Base-by-base conservation (phyloP, 805 yeast genomes). In the Ogataea neopini region DNA sequence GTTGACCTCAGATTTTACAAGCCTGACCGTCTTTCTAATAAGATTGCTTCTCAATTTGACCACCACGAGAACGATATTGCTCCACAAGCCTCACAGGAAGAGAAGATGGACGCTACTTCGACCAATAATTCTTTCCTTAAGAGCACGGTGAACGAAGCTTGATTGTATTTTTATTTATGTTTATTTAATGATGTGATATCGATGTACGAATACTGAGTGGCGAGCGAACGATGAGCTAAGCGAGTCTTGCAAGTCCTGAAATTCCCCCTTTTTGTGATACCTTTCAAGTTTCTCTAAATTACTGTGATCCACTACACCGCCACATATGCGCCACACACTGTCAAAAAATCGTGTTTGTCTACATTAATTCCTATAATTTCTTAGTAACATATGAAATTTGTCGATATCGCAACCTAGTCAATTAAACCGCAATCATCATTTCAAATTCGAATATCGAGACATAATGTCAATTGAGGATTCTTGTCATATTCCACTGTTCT, bases 1-100 rank as follows among this genome's bases (percentile, higher is more conserved):
- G 80, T 83, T 43, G 94, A 86, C 63, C 72, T 86, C 58, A 75
- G 94, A 63, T 86, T 86, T 68, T 86, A 86, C 74, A 81, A 87
- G 66, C 92, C 94, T 14, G 91, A 85, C 48, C 35, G 34, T 2
- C 37, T 65, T 11, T 29, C 59, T 6, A 41, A 46, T 7, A 47
- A 41, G 5, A 4, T 6, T 28, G 32, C 10, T 10, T 28, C 32
- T 10, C 14, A 22, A 22, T 22, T 22, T 18, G 18, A 13, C 8
- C 18, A n/a, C 9, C 34, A 30, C 9, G 18, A 30, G 18, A 13
- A n/a, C 4, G 34, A 6, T 3, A 17, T 11, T 13, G 17, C 17
- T 11, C 34, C 34, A 4, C 18, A 30, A n/a, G 34, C 17, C 8
- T 30, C 34, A 11, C 6, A 4, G 3, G 17, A 3, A 8, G 34